phyloP scores from a whole-genome alignment of 306 rosid genomes.

The Citrullus amarus region DNA sequence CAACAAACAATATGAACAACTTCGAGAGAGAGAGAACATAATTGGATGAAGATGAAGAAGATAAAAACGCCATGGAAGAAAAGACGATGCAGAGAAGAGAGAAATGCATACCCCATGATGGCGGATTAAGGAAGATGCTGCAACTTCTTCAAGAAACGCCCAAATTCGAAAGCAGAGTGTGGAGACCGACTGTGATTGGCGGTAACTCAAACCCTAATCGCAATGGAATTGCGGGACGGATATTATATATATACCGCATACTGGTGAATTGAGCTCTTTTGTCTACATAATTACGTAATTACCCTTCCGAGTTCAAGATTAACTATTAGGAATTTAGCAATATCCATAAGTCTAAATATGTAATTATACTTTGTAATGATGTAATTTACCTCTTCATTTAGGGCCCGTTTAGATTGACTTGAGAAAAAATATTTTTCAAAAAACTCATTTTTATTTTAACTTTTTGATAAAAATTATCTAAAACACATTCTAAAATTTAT shows the following conservation, averaged over 20 bases:
- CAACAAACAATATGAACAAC: not conserved
- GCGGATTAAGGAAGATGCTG: not conserved
- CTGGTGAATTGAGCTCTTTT: not conserved
- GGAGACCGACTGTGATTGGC: not conserved
- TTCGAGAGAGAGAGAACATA: not conserved
- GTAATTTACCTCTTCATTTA: too few species aligned
- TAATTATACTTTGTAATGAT: too few species aligned
- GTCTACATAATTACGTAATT: not conserved
- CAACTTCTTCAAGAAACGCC: not conserved
- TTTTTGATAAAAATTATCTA: too few species aligned
- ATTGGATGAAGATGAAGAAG: not conserved
- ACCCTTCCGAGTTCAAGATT: not conserved
- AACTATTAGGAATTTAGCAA: too few species aligned
- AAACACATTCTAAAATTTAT: too few species aligned
- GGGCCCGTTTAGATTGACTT: too few species aligned
- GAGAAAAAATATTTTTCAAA: too few species aligned
- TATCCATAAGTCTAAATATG: too few species aligned
- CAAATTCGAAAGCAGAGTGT: not conserved
- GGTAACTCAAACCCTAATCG: not conserved
- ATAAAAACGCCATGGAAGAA: not conserved
- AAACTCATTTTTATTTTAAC: too few species aligned
- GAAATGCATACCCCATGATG: constrained; percentile 14
- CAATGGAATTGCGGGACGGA: not conserved
- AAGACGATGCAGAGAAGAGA: not conserved
- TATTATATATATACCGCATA: not conserved